Conservation (phyloP, 495 filamentous ascomycete genomes). For the Penicillium waksmanii region DNA sequence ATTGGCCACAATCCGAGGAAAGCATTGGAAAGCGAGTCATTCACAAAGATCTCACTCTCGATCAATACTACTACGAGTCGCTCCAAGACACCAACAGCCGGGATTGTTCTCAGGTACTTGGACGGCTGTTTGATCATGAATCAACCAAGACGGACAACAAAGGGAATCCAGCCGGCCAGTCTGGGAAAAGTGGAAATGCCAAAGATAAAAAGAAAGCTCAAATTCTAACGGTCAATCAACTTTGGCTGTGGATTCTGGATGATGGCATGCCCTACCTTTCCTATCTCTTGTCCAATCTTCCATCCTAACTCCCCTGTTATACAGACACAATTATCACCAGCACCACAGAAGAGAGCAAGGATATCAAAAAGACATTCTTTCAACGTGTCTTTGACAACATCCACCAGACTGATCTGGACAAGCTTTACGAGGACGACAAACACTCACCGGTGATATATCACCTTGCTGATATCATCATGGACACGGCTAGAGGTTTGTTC, state of each 20-base stretch:
- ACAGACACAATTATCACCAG: too few species aligned
- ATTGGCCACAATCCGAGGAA: slow-evolving; percentile 6
- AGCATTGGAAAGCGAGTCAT: neutral
- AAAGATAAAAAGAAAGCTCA: neutral
- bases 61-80: slow-evolving; percentile 36
- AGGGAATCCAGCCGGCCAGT: too few species aligned
- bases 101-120: slow-evolving; percentile 32
- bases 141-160: too few species aligned
- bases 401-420: too few species aligned
- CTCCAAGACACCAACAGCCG: slow-evolving; percentile 24
- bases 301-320: neutral
- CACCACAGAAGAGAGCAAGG: too few species aligned
- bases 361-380: too few species aligned
- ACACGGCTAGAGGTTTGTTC: too few species aligned
- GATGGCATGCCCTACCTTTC: slow-evolving; percentile 7
- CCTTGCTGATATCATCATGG: too few species aligned
- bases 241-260: slow-evolving; percentile 25
- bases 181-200: neutral
- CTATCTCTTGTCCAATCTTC: neutral
- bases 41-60: slow-evolving; percentile 29
- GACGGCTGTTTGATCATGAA: slow-evolving; percentile 4
- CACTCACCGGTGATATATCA: too few species aligned
- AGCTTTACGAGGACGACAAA: too few species aligned
- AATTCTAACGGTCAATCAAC: slow-evolving; percentile 21
- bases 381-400: too few species aligned